phyloP scores from a whole-genome alignment of 257 asterid genomes.

The Cinchona pubescens region DNA sequence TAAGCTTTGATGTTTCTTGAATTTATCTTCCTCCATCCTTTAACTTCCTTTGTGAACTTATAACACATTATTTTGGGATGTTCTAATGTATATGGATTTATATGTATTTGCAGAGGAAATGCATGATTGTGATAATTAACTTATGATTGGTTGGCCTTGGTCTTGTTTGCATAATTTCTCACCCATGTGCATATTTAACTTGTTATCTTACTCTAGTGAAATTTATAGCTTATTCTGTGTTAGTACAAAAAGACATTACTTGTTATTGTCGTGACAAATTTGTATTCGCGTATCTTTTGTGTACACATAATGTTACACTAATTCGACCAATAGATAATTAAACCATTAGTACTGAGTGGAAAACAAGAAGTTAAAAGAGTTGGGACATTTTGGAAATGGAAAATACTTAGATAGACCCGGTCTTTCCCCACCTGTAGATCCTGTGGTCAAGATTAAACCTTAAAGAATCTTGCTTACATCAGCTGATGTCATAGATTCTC shows the following conservation, averaged over 20 bases:
- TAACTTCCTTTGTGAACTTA: too few species aligned
- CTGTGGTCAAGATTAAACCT: too few species aligned
- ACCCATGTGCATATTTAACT: not conserved
- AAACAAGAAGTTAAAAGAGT: not conserved
- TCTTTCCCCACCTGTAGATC: too few species aligned
- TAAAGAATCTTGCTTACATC: too few species aligned
- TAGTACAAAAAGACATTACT: too few species aligned
- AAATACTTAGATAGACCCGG: too few species aligned
- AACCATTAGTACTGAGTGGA: too few species aligned
- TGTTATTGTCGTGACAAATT: too few species aligned
- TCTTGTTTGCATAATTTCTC: not conserved
- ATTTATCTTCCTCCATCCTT: not conserved
- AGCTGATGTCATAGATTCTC: too few species aligned
- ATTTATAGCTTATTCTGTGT: not conserved
- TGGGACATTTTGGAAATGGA: not conserved
- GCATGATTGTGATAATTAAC: not conserved
- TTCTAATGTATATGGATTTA: not conserved
- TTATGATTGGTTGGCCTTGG: not conserved
- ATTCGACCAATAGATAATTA: too few species aligned
- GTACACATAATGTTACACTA: too few species aligned
- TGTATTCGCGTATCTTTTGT: too few species aligned
- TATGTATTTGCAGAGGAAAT: not conserved
- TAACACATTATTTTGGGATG: not conserved
- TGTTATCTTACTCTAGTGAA: not conserved
- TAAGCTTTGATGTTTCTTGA: constrained; percentile 1